A percentile compares a stretch with the other conserved stretches of the same genome.
Evolutionary conservation across 139 green algal genomes (phyloP).

Genomic region (Tetradesmus obliquus): DNA sequence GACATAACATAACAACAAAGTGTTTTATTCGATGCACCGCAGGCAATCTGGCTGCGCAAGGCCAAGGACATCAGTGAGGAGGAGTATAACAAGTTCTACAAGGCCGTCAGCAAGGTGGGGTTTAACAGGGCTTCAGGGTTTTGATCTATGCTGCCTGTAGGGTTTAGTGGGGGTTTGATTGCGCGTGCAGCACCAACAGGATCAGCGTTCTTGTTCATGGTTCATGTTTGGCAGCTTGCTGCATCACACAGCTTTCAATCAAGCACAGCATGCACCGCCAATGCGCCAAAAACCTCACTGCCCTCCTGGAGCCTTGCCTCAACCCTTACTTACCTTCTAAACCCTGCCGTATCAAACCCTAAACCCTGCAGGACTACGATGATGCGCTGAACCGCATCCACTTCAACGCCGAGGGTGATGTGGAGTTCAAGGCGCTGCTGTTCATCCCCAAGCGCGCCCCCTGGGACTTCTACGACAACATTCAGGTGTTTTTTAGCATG

Average conservation of each 20-base stretch:
- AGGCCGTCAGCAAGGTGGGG: conserved; percentile 88
- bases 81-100: conserved; percentile 99
- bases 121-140: background rate
- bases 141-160: background rate
- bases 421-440: conserved; percentile 98
- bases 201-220: no score
- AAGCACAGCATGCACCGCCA: no score
- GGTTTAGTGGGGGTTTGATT: no score
- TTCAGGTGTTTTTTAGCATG: conserved; percentile 68
- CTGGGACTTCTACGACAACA: conserved; percentile 92
- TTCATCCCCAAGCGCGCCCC: conserved; percentile 88
- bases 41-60: conserved; percentile 95
- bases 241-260: no score
- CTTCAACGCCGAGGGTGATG: conserved; percentile 98
- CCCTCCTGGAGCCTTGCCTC: no score
- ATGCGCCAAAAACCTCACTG: no score
- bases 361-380: conserved; percentile 58
- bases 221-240: no score
- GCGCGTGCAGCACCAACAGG: no score
- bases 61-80: conserved; percentile 89
- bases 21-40: background rate
- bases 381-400: conserved; percentile 89
- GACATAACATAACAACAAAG: background rate
- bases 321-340: no score
- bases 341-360: background rate